phyloP scores from a whole-genome alignment of 1,284 basidiomycete genomes.

The Caloboletus firmus region DNA sequence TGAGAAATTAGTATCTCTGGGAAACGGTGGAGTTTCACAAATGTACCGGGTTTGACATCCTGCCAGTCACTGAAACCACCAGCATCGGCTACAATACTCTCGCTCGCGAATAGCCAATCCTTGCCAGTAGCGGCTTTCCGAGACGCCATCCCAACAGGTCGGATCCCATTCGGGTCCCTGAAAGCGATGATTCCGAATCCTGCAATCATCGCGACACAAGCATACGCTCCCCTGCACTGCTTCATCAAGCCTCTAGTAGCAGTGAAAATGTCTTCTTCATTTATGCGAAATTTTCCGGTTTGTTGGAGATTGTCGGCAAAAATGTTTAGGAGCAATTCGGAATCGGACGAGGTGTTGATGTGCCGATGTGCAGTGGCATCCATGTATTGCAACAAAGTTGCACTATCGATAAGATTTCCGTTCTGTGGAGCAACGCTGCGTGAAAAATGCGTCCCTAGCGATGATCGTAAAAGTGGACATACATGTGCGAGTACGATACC shows the following conservation, averaged over 20 bases:
- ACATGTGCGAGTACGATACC: constrained; percentile 99
- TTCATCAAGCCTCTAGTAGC: constrained; percentile 90
- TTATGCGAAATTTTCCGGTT: constrained; percentile 99
- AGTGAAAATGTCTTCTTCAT: constrained; percentile 98
- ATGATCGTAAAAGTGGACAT: constrained; percentile 30
- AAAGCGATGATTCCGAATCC: constrained; percentile 99
- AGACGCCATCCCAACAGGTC: constrained; percentile 84
- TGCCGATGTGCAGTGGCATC: constrained; percentile 97
- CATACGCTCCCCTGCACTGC: constrained; percentile 91
- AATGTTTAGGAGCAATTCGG: constrained; percentile 95
- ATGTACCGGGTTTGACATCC: constrained; percentile 86
- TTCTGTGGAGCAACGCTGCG: constrained; percentile 59
- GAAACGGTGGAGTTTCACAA: background rate
- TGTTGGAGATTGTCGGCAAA: constrained; percentile 98
- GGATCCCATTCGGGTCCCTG: constrained; percentile 98
- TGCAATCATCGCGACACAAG: constrained; percentile 97
- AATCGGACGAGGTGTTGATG: constrained; percentile 99
- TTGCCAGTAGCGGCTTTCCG: constrained; percentile 56
- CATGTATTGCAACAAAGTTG: constrained; percentile 84
- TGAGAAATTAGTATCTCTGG: constrained; percentile 4
- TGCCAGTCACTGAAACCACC: constrained; percentile 90
- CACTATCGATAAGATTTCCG: constrained; percentile 97
- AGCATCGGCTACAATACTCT: constrained; percentile 96
- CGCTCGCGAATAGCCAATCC: constrained; percentile 93
- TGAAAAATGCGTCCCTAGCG: background rate